phyloP scores from a whole-genome alignment of 495 filamentous ascomycete species.

The Aspergillus sclerotioniger region DNA sequence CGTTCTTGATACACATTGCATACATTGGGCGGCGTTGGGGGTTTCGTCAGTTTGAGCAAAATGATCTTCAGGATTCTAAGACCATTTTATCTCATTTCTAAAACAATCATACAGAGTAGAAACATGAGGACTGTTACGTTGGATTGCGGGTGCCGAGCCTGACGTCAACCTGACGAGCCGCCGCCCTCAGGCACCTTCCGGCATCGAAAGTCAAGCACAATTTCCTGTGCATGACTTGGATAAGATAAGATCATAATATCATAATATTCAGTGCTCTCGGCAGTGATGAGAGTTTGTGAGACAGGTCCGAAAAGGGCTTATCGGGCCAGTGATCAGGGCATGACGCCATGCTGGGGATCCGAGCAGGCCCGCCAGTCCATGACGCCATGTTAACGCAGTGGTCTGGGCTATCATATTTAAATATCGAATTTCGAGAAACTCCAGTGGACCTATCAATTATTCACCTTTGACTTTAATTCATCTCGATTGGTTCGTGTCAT shows the following conservation, averaged over 20 bases:
- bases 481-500: neutral
- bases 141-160: too few species aligned
- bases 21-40: slow-evolving; percentile 8
- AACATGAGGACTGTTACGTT: too few species aligned
- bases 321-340: neutral
- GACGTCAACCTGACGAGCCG: slow-evolving; percentile 22
- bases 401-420: neutral
- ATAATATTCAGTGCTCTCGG: neutral
- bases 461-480: neutral
- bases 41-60: neutral
- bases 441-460: neutral
- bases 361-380: neutral
- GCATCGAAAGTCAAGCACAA: too few species aligned
- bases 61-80: too few species aligned
- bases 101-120: too few species aligned
- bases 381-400: slow-evolving; percentile 8
- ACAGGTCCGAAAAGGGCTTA: too few species aligned
- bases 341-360: slow-evolving; percentile 5
- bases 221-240: too few species aligned
- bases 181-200: neutral
- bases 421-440: neutral
- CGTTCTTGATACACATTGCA: neutral
- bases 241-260: neutral
- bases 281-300: neutral
- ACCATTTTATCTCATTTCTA: too few species aligned